Base-by-base conservation (phyloP, 371 early-diverging fungal genomes). In the Rhizopus microsporus region DNA sequence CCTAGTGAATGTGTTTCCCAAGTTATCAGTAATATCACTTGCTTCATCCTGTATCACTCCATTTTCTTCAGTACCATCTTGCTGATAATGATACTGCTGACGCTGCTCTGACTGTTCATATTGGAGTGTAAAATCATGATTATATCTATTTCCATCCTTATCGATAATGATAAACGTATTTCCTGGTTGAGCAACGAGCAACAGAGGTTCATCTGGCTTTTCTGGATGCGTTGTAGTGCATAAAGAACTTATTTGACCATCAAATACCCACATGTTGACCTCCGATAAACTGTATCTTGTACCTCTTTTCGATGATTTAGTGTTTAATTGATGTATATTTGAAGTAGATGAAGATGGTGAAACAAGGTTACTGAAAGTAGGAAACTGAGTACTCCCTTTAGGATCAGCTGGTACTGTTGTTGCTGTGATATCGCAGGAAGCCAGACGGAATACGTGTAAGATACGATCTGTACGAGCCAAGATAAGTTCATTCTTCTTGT, bases 401-500 rank as follows among this genome's bases (percentile, higher is more conserved):
- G 46, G 46, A 3, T 46, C 46, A 13, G 38, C 38, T 37, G 38
- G 23, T 23, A 23, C 23, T 13, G 54, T 39, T n/a, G 39, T 13
- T 29, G 49, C 16, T 3, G 29, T 32, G 3, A 39, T n/a, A 39
- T 59, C 61, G 6, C 65, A 51, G 32, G 53, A 62, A 1, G 54
- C 50, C 0, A 88, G 63, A 38, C 78, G 71, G 54, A 85, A 89
- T n/a, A 87, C 80, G 55, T 92, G 89, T 49, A 92, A 65, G 46
- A 92, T 88, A 0, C 92, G 83, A 64, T 92, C 93, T 15, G 93
- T 91, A n/a, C 91, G 81, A 1, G 88, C 90, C 15, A 92, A 64
- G 2, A 92, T 82, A 5, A 92, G 69, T 62, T 92, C 91, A 51
- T 92, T 92, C 44, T 83, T 51, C 2, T 84, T 84, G 59, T 91